Base-by-base conservation (phyloP, 805 yeast genomes). In the Kodamaea sagamina region DNA sequence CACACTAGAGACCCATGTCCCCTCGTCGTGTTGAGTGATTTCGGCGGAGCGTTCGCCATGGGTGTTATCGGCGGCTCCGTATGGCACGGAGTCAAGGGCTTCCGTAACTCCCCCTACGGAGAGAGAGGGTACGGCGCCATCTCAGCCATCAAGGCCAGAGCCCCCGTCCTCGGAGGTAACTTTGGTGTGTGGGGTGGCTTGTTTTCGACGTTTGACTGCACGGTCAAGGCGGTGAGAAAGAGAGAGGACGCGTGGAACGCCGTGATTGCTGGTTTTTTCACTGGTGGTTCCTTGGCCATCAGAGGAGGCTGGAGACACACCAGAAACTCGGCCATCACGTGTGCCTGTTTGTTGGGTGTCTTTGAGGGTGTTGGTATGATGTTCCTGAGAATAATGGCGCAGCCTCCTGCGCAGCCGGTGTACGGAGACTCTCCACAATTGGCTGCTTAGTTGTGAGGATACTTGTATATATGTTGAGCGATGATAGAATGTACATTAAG, bases 1-100 rank as follows among this genome's bases (percentile, higher is more conserved):
- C 98, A 93, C 70, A 82, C 96, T 34, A 87, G 98, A 81, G 99
- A 93, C 66, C 99, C 99, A 57, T 93, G 99, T 72, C 99, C 99
- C 44, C 78, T 92, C 53, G 97, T 93, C 46, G 89, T 93, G 53
- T 73, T 93, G 53, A 92, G 84, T 69, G 99, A 93, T 74, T 93
- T 93, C 59, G 99, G 99, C 63, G 98, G 97, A 66, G 98, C 99
- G 45, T 93, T 90, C 61, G 84, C 98, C 60, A 92, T 93, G 98
- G 99, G 99, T 72, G 97, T 82, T 56, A 86, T 93, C 60, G 99
- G 99, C 74, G 99, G 99, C 53, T 83, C 92, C 57, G 83, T 93
- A 50, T 93, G 99, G 99, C 98, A 93, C 74, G 97, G 98, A 62
- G 85, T 93, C 62, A 93, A 93, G 67, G 99, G 99, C 39, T 93